Evolutionary conservation across 495 filamentous ascomycete genomes (phyloP).

Genomic region (Penicillium malachiteum): DNA sequence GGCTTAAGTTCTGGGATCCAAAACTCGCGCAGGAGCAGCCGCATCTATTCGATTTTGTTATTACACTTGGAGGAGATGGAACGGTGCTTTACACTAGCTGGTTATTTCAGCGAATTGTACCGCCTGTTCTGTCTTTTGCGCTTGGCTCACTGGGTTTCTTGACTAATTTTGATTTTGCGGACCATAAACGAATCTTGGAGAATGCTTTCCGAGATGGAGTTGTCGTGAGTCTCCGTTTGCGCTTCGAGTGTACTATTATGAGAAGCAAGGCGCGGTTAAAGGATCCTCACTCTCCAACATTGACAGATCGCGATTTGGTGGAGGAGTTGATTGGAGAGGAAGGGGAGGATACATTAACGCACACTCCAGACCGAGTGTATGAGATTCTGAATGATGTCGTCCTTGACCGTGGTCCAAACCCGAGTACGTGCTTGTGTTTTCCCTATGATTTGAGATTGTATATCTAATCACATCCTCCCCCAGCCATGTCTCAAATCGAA

Average conservation of each 20-base stretch:
- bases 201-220: conserved; percentile 80
- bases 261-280: conserved; percentile 56
- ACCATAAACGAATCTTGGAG: conserved; percentile 67
- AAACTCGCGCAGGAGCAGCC: conserved; percentile 73
- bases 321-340: conserved; percentile 87
- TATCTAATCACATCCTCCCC: conserved; percentile 9
- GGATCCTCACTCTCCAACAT: conserved; percentile 21
- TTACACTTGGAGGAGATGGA: conserved; percentile 95
- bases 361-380: conserved; percentile 74
- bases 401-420: conserved; percentile 87
- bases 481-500: conserved; percentile 83
- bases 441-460: neutral
- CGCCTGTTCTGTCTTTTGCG: conserved; percentile 87
- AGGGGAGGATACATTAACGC: conserved; percentile 73
- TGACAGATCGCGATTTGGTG: conserved; percentile 64
- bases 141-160: conserved; percentile 91
- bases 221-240: conserved; percentile 78
- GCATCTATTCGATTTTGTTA: conserved; percentile 87
- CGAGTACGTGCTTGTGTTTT: conserved; percentile 53
- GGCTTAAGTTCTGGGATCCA: conserved; percentile 80
- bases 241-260: conserved; percentile 97
- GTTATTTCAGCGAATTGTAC: conserved; percentile 96
- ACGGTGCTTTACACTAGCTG: conserved; percentile 94
- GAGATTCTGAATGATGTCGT: conserved; percentile 94
- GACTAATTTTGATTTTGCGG: conserved; percentile 90